Evolutionary conservation across 1,139 yeast species (phyloP).

Genomic region (Kodamaea plutei): DNA sequence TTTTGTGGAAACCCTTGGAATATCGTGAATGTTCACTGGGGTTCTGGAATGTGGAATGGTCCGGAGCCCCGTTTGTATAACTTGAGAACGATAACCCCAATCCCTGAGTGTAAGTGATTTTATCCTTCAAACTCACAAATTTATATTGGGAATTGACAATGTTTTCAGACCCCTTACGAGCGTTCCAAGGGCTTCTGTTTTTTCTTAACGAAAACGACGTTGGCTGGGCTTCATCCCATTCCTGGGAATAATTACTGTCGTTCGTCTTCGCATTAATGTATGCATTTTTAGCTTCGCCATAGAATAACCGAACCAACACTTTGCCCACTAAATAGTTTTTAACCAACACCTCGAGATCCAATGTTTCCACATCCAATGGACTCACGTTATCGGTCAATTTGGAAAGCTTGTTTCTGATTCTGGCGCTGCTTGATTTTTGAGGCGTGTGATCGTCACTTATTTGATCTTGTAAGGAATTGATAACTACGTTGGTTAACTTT

Average conservation of each 20-base stretch:
- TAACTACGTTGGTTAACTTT: slow-evolving; percentile 63
- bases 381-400: slow-evolving; percentile 34
- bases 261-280: slow-evolving; percentile 1
- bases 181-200: slow-evolving; percentile 2
- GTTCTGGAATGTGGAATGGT: background rate
- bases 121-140: slow-evolving; percentile 37
- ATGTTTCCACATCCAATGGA: slow-evolving; percentile 43
- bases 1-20: slow-evolving; percentile 34
- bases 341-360: slow-evolving; percentile 36
- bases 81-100: slow-evolving; percentile 2
- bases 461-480: slow-evolving; percentile 68
- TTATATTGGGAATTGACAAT: slow-evolving; percentile 17
- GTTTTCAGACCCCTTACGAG: slow-evolving; percentile 3
- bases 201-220: background rate
- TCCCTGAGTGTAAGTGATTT: slow-evolving; percentile 25
- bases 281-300: slow-evolving; percentile 18
- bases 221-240: slow-evolving; percentile 3
- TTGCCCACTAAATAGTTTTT: slow-evolving; percentile 33
- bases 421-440: slow-evolving; percentile 22
- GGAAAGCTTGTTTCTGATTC: slow-evolving; percentile 34
- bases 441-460: slow-evolving; percentile 25
- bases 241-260: slow-evolving; percentile 1
- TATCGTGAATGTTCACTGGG: slow-evolving; percentile 25
- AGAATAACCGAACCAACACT: slow-evolving; percentile 34
- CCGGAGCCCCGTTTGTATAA: background rate